These are phyloP conservation scores for Clathrospora elynae DNA, from an alignment of 2,329 filamentous ascomycete species.

Conservation along the genomic window DNA sequence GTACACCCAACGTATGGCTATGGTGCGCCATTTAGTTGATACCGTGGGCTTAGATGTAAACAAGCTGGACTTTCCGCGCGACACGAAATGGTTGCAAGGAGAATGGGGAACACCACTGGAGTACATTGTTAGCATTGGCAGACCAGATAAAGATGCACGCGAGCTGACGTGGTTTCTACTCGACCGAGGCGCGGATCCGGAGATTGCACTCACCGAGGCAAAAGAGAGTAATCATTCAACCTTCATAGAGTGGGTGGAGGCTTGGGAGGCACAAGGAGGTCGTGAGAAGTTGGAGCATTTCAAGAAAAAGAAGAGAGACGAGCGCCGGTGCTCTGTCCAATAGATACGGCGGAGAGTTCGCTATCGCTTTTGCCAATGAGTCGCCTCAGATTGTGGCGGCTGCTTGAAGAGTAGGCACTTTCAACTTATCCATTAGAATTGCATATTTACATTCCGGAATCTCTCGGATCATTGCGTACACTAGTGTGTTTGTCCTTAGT, in stretches of 20 bases:
- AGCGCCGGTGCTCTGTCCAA: too few relatives aligned
- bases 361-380: too few relatives aligned
- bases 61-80: background rate
- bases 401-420: too few relatives aligned
- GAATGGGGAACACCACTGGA: background rate
- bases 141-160: background rate
- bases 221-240: background rate
- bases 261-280: background rate
- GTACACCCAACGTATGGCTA: background rate
- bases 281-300: background rate
- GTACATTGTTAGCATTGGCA: background rate
- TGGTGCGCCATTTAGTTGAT: constrained; percentile 3
- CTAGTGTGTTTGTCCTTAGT: too few relatives aligned
- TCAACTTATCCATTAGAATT: too few relatives aligned
- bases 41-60: background rate
- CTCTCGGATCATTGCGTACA: too few relatives aligned
- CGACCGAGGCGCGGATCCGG: constrained; percentile 4
- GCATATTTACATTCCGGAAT: too few relatives aligned
- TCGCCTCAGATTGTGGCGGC: too few relatives aligned
- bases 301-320: too few relatives aligned
- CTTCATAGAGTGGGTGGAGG: background rate
- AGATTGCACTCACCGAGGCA: background rate
- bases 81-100: background rate
- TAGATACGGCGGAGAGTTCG: too few relatives aligned
- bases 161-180: constrained; percentile 5